Evolutionary conservation across 768 basidiomycete genomes (phyloP), one percentile per base, ranked within the genome.

Genomic region (Antrodiella citrinella): DNA sequence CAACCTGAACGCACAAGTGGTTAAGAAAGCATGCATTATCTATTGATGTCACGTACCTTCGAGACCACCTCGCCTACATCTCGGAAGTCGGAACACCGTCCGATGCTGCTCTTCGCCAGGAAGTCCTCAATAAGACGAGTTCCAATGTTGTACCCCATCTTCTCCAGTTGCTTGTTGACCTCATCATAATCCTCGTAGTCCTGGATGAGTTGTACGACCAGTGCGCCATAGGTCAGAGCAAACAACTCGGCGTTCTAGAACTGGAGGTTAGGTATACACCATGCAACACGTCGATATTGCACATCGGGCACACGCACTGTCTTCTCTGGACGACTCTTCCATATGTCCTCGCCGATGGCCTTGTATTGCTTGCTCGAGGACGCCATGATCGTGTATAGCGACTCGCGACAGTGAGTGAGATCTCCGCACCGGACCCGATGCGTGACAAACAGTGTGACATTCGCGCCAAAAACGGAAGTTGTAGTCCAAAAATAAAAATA

Each of bases 61-160:
- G 94, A 80, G 13, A 97, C 78, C 51, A 96, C 91, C 70, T 99
- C 96, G 3, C 93, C 96, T 0, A 91, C 88, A 66, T 98, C 95
- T 57, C 78, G 77, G 64, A 99, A 96, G 69, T 97, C 93, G 13
- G 83, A 71, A 67, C 96, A 99, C 57, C 91, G 75, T n/a, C 89
- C 91, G 18, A 96, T 65, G n/a, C 77, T 82, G 54, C 92, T 93
- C 62, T 90, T 82, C 20, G 96, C 95, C 44, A 99, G 76, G 62
- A 99, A 96, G 63, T 99, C 96, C 63, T 99, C 96, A 51, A 99
- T 96, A 48, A 99, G 70, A 35, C 96, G 76, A 20, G 85, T 95
- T 22, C 96, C 96, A 52, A 99, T 98, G 64, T 94, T 96, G 68
- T 96, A 97, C 3, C 96, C 96, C 95, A 97, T 98, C 72, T 93